Evolutionary conservation across 441 rosid species (phyloP), one percentile per base, ranked within the genome.

Genomic region (Aleurites moluccanus): DNA sequence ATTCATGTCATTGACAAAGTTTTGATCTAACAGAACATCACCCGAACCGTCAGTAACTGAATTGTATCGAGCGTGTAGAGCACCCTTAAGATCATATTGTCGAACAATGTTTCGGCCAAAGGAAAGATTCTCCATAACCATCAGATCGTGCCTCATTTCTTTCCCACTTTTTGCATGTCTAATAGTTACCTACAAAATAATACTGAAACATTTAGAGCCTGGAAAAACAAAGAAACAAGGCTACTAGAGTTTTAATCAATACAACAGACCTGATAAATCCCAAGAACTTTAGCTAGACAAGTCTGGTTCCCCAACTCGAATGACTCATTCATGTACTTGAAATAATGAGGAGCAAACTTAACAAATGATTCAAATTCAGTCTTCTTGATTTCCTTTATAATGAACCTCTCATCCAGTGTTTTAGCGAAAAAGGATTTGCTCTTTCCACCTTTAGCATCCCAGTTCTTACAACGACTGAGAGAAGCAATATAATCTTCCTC

Each of bases 361-460:
- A 87, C 90, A 79, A 96, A 96, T 16, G 99, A 96, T 69, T 92
- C 96, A 42, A 85, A 91, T 78, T 96, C 99, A 10, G 97, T 89
- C 88, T 87, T 96, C 88, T 90, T 90, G 77, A 96, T 91, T 86
- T 96, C 98, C 89, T 96, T 96, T 44, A 96, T 89, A 61, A 96
- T 96, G 81, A 92, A 88, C 85, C 97, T 82, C 77, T 88, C 89
- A 83, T 96, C 99, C 69, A 91, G 78, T 57, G 98, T 96, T 84
- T 93, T 96, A 20, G 98, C 96, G 16, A 96, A 96, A 67, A 91
- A 76, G 2, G 92, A 86, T 74, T 89, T 93, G 86, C 98, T 96
- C 86, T 96, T 96, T 72, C 99, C 99, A 77, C 99, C 98, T 73
- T 96, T 89, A 47, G 99, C 99, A 88, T 92, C 96, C 99, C 99